phyloP scores from a whole-genome alignment of 495 filamentous ascomycete species.

The Trypethelium eluteriae region DNA sequence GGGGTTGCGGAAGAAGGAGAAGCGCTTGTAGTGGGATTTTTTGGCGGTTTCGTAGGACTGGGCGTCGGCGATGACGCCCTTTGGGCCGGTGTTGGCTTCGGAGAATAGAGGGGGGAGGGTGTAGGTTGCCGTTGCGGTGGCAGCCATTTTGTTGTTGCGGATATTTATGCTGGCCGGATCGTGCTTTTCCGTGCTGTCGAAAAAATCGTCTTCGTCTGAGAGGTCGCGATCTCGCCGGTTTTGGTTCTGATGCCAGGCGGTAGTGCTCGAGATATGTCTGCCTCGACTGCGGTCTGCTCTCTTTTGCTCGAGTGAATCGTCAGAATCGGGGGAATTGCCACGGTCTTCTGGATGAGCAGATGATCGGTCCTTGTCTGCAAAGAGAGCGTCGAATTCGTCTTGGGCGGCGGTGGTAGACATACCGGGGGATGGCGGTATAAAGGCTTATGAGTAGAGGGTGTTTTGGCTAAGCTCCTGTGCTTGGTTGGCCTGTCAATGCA shows the following conservation, averaged over 20 bases:
- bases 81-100: constrained; percentile 87
- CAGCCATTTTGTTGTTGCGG: constrained; percentile 44
- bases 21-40: constrained; percentile 10
- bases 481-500: neutral
- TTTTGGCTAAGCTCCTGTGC: neutral
- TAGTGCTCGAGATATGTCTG: constrained; percentile 3
- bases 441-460: neutral
- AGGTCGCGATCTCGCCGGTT: constrained; percentile 17
- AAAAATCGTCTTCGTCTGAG: constrained; percentile 38
- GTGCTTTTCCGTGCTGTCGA: constrained; percentile 52
- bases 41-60: constrained; percentile 51
- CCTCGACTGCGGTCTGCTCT: constrained; percentile 19
- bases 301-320: constrained; percentile 32
- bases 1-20: constrained; percentile 10
- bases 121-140: constrained; percentile 21
- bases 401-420: constrained; percentile 53
- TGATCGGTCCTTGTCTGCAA: constrained; percentile 46
- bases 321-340: constrained; percentile 20
- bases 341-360: constrained; percentile 55
- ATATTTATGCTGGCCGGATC: constrained; percentile 50
- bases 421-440: constrained; percentile 10
- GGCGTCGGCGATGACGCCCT: constrained; percentile 96
- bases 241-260: constrained; percentile 7
- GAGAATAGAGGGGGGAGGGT: constrained; percentile 43
- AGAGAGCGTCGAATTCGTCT: constrained; percentile 74